Evolutionary conservation across 768 basidiomycete genomes (phyloP), one percentile per base, ranked within the genome.

Genomic region (Lactarius evosmus): DNA sequence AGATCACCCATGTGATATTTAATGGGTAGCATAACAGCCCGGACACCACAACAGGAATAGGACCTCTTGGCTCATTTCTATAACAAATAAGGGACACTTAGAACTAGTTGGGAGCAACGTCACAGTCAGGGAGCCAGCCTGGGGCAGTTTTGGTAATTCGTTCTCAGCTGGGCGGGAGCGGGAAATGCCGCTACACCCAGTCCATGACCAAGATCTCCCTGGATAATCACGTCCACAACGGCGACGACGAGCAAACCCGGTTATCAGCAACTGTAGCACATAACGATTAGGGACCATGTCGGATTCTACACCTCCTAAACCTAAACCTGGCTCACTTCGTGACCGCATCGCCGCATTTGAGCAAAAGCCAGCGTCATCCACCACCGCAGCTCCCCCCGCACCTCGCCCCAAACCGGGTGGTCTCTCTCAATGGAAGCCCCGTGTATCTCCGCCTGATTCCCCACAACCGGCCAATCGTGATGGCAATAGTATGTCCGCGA

Each of bases 331-430:
- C 44, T 93, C 92, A 8, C 78, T 94, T 73, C 86, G 88, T 71
- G 92, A 94, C 78, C 85, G 91, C 72, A 94, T 94, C 75, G 91
- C 91, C 16, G 91, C 89, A 14, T 93, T 94, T 73, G 91, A 94
- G 81, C 75, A 78, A 65, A 85, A 86, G 71, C 82, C 83, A 53
- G 75, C 80, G 60, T 71, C 79, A 9, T 33, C 73, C 5, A 46
- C 75, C 17, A n/a, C n/a, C n/a, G n/a, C n/a, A n/a, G 57, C 74
- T 11, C 66, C 85, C 33, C 79, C 74, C 17, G 73, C 74, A 16
- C 78, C 75, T 16, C 77, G 87, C 38, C 85, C 87, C 8, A 92
- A 91, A 72, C 89, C 88, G 53, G 83, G 79, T 1, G 81, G 81
- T 1, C 73, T 89, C 30, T 78, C 83, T 34, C 53, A 67, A 55